Conservation (phyloP, 2,329 filamentous ascomycete genomes). For the Colletotrichum tabaci region DNA sequence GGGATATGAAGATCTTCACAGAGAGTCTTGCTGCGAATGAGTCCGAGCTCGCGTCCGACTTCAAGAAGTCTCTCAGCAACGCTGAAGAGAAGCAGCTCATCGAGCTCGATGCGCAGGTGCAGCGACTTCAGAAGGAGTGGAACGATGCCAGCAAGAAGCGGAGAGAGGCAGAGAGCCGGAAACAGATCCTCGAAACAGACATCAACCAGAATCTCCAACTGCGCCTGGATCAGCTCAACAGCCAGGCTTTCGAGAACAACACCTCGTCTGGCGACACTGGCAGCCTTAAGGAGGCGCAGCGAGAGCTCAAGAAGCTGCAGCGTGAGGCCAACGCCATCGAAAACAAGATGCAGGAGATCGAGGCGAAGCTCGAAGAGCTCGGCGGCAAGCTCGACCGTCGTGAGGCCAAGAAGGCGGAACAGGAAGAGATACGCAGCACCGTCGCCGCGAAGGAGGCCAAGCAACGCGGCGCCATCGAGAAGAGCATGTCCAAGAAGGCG, state of each 20-base stretch:
- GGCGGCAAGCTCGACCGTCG: constrained; percentile 69
- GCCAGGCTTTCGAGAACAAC: constrained; percentile 79
- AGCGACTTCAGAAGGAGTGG: constrained; percentile 83
- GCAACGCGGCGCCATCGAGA: constrained; percentile 91
- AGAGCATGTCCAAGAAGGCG: constrained; percentile 90
- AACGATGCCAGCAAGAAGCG: constrained; percentile 81
- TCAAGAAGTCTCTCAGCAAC: constrained; percentile 88
- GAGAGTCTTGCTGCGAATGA: constrained; percentile 84
- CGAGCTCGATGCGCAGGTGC: constrained; percentile 76
- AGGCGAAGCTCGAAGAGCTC: constrained; percentile 74
- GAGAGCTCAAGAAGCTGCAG: constrained; percentile 84
- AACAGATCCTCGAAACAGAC: constrained; percentile 88
- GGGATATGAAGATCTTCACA: constrained; percentile 81
- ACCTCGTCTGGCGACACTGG: constrained; percentile 63
- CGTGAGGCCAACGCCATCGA: constrained; percentile 78
- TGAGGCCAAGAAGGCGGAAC: constrained; percentile 70
- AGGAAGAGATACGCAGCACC: constrained; percentile 81
- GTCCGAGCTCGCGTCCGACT: constrained; percentile 85
- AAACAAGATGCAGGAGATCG: constrained; percentile 80
- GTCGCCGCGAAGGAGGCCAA: constrained; percentile 84
- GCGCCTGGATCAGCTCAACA: constrained; percentile 87
- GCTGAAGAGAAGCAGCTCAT: constrained; percentile 89
- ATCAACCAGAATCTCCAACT: constrained; percentile 90
- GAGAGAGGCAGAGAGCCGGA: constrained; percentile 83
- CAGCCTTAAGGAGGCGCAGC: constrained; percentile 82